Percentiles rank a stretch among this genome's conserved stretches.
Conservation (phyloP, 2,329 filamentous ascomycete genomes). For the Triangularia setosa region DNA sequence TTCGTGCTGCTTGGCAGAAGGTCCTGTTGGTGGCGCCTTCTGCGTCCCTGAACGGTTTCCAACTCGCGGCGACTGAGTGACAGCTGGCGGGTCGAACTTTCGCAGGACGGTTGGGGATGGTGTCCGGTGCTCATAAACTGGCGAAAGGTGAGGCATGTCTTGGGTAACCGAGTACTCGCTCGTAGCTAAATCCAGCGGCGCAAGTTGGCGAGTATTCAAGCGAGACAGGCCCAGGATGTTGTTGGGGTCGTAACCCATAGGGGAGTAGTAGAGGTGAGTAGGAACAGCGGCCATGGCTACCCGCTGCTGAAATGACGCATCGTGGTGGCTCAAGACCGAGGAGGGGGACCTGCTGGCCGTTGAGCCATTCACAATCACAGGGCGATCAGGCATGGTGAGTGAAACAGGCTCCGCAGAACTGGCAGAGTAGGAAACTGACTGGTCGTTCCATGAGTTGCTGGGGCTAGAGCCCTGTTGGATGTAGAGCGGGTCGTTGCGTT, state of each 20-base stretch:
- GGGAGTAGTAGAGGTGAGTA: slow-evolving; percentile 25
- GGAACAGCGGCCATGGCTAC: slow-evolving; percentile 25
- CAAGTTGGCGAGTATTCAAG: slow-evolving; percentile 41
- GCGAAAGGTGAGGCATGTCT: slow-evolving; percentile 59
- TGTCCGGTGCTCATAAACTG: slow-evolving; percentile 69
- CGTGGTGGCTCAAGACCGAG: slow-evolving; percentile 14
- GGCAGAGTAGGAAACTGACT: slow-evolving; percentile 5
- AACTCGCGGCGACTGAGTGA: slow-evolving; percentile 9
- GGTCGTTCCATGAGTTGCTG: slow-evolving; percentile 23
- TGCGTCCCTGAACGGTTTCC: slow-evolving; percentile 20
- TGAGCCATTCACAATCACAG: slow-evolving; percentile 47
- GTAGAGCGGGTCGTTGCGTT: slow-evolving; percentile 34
- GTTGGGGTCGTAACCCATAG: slow-evolving; percentile 29
- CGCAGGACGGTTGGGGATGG: slow-evolving; percentile 63
- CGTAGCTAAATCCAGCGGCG: slow-evolving; percentile 53
- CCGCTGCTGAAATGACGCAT: slow-evolving; percentile 32
- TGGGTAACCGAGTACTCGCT: slow-evolving; percentile 39
- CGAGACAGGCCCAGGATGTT: slow-evolving; percentile 29
- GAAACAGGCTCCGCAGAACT: slow-evolving; percentile 24
- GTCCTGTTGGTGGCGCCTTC: slow-evolving; percentile 16
- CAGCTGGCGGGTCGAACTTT: slow-evolving; percentile 43
- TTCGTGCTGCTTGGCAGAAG: slow-evolving; percentile 30
- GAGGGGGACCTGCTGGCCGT: slow-evolving; percentile 22
- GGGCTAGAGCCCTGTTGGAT: slow-evolving; percentile 33
- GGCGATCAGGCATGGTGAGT: slow-evolving; percentile 37